Conservation (phyloP, 2,329 filamentous ascomycete species). For the Proliferodiscus dingleyae region DNA sequence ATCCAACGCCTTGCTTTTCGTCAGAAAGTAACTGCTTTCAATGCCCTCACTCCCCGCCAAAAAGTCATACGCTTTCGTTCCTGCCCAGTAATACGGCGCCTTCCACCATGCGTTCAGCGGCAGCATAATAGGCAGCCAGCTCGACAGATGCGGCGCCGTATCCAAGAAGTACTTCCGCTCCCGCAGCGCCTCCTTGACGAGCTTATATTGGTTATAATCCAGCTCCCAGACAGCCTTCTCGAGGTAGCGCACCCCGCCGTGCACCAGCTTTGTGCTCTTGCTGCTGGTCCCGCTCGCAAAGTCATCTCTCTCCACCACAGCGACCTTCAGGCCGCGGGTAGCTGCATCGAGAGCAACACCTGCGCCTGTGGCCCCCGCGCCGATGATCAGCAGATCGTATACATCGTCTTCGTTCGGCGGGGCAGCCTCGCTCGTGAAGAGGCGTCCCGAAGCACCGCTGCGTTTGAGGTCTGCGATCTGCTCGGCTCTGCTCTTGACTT, state of each 20-base stretch:
- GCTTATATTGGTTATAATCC: conserved; percentile 67
- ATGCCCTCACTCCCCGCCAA: conserved; percentile 82
- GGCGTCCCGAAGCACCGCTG: conserved; percentile 47
- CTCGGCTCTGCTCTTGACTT: conserved; percentile 43
- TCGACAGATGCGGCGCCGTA: conserved; percentile 68
- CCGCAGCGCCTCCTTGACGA: conserved; percentile 68
- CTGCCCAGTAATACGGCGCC: conserved; percentile 71
- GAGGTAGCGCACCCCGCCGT: conserved; percentile 68
- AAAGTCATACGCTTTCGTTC: conserved; percentile 79
- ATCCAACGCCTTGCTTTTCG: conserved; percentile 78
- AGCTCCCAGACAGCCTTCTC: conserved; percentile 74
- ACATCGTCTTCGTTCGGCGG: conserved; percentile 38
- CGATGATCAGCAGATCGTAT: conserved; percentile 67
- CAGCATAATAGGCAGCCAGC: conserved; percentile 72
- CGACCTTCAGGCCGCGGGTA: conserved; percentile 66
- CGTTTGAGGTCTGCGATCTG: conserved; percentile 47
- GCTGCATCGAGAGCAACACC: conserved; percentile 69
- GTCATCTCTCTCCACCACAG: conserved; percentile 67
- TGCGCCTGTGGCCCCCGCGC: conserved; percentile 65
- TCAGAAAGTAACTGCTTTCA: conserved; percentile 84
- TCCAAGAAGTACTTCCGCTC: conserved; percentile 72
- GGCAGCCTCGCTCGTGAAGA: conserved; percentile 40
- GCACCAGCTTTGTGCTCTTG: conserved; percentile 74
- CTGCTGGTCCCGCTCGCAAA: conserved; percentile 69
- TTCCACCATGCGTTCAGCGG: conserved; percentile 74